Evolutionary conservation across 2,329 filamentous ascomycete species (phyloP), one percentile per base, ranked within the genome.

Genomic region (Trichophyton mentagrophytes): DNA sequence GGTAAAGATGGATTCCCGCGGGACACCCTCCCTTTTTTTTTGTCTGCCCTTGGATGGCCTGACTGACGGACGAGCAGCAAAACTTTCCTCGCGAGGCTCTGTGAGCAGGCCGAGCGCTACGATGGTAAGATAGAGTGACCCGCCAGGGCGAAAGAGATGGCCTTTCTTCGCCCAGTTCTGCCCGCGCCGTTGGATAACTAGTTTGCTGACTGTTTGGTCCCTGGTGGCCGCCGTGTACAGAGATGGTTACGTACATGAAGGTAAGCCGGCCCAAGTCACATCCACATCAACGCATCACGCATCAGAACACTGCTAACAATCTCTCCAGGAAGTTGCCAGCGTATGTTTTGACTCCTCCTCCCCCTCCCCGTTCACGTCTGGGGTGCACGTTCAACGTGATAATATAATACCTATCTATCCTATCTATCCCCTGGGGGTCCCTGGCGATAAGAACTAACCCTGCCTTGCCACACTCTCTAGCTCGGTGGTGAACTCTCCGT

Each of bases 231-330:
- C 62, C 69, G 33, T 27, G 9, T 42, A 20, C 55, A 86, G 84
- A 97, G 82, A 97, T 97, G 92, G 92, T 97, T 71, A 90, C 86
- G 75, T 96, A 92, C 83, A 97, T 97, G 93, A 97, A 97, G 82
- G 84, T 85, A 71, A 75, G 82, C 77, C 57, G 20, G 13, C 27
- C 27, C 27, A 30, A 30, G 1, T 30, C 27, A 30, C 27, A 30
- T 30, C 27, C 13, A 30, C 17, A 22, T 3, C 22, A 27, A 36
- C 5, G 27, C 27, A 36, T 33, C 13, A 13, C 33, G 33, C 49
- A 17, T n/a, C 49, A 33, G 9, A 33, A 9, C 49, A 36, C 46
- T 13, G 11, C 33, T 64, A 44, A 61, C 61, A 47, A 33, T 60
- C 62, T 65, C 62, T 51, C 69, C 71, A 86, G 89, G 90, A 96